Evolutionary conservation across 2,329 filamentous ascomycete species (phyloP), one percentile per base, ranked within the genome.

Genomic region (Fusarium zealandicum): DNA sequence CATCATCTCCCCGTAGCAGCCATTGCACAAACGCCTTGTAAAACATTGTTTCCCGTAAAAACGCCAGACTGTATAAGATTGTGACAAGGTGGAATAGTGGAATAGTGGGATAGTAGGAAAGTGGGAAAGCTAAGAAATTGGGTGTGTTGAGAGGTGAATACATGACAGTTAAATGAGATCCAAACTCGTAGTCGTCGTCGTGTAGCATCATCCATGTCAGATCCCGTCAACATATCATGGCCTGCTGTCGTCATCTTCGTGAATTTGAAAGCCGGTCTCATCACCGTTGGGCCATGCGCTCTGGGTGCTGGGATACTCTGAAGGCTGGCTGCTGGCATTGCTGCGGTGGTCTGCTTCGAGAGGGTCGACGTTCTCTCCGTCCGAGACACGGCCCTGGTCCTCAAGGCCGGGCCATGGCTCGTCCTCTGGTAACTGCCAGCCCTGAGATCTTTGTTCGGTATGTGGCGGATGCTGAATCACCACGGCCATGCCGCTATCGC

Each of bases 371-470:
- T 84, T 84, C 61, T 85, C 82, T 3, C 73, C 76, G 43, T 84
- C 78, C 1, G 75, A 77, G 59, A 76, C 73, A 36, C 70, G 67
- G 13, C 76, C 77, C 46, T 72, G 72, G 50, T 81, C 82, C 56
- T 84, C 82, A 41, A 85, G 81, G 8, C 83, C 83, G 0, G 77
- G 80, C 81, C 82, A 83, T 2, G 78, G 77, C 54, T 84, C 79
- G 54, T 86, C 83, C 63, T 85, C 81, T 1, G 80, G 80, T 18
- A 75, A 59, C 51, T 69, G 72, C 57, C 67, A 66, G 37, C 62
- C 58, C 11, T 69, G 69, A 25, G 70, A 68, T 46, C 64, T 65
- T 49, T 61, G 57, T 16, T 49, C 58, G 37, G 39, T 20, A 14
- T 56, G 28, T 7, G 55, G 38, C 30, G 66, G 65, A 7, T 60